Conservation (phyloP, 768 basidiomycete genomes). For the Peribolospora baueri region DNA sequence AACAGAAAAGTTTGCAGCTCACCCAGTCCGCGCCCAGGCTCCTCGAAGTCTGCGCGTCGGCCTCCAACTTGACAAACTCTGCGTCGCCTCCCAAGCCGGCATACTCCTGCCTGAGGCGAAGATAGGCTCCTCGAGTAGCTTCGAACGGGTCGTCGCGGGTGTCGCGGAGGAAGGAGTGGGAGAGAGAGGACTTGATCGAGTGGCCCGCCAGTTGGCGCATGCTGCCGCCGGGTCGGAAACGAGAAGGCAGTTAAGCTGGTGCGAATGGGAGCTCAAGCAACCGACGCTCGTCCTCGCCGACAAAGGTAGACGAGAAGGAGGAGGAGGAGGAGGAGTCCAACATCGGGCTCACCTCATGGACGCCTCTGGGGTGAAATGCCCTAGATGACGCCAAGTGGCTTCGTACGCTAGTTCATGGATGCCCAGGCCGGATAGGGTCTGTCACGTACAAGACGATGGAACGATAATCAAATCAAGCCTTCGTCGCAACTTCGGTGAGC, state of each 20-base stretch:
- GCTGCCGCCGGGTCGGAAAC: constrained; percentile 21
- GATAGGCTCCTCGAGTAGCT: constrained; percentile 36
- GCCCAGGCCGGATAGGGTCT: constrained; percentile 14
- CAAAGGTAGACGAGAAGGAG: not conserved
- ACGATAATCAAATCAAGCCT: not conserved
- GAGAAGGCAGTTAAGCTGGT: not conserved
- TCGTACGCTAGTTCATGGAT: constrained; percentile 65
- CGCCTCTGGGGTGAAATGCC: constrained; percentile 44
- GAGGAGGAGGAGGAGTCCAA: not conserved
- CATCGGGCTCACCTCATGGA: constrained; percentile 45
- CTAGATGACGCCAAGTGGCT: constrained; percentile 48
- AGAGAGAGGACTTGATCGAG: constrained; percentile 55
- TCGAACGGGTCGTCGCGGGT: constrained; percentile 45
- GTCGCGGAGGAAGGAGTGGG: constrained; percentile 50
- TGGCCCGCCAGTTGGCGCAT: constrained; percentile 65
- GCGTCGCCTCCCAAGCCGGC: constrained; percentile 67
- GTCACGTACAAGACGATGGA: not conserved
- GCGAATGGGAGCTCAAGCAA: not conserved
- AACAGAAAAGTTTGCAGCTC: not conserved
- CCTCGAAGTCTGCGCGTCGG: constrained; percentile 39
- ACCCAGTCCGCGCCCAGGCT: constrained; percentile 36
- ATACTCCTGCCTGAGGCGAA: constrained; percentile 21
- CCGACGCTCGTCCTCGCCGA: not conserved
- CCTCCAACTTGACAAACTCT: constrained; percentile 46
- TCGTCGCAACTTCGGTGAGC: not conserved